Evolutionary conservation across 2,329 filamentous ascomycete genomes (phyloP), one percentile per base, ranked within the genome.

Genomic region (Ceratocystis huliohia): DNA sequence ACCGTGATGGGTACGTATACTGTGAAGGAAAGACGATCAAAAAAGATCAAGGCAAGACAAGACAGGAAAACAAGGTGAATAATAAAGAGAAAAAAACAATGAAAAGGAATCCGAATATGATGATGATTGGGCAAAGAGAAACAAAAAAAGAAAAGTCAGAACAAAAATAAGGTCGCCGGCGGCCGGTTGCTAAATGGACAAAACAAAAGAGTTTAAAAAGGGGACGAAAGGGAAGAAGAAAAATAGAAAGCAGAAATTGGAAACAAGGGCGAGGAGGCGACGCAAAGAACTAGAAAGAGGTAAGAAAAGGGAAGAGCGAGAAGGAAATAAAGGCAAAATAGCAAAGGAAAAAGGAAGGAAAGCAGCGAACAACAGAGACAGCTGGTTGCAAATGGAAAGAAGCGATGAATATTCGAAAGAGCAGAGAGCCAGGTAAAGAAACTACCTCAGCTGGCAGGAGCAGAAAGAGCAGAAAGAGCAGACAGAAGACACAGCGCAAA

Each of bases 211-310:
- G 37, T 41, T 41, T 57, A 62, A 61, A 66, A 53, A 64, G 61
- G 62, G 25, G 50, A 46, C 8, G 2, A 46, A 69, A 73, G 71
- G 67, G 69, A 72, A 69, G 69, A 70, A 66, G 70, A 68, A 70
- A 70, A 71, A 70, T 67, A 69, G 69, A 72, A 70, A 71, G 71
- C 72, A 70, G 69, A 71, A 72, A 41, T 41, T 13, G 37, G 72
- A 71, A 45, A 63, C 46, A 37, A 63, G 62, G 33, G 37, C 37
- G 37, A 41, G 37, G 25, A 46, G 30, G 64, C 41, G 44, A 37
- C 53, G 28, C 17, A 65, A 65, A 61, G 7, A 30, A 33, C n/a
- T 10, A 25, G 17, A 50, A 41, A 13, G 37, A 15, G 20, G 17
- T 25, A 10, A 48, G 25, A 64, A 63, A 17, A 64, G 28, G 8